These are phyloP conservation scores for rapeseed (Brassica napus) DNA, from an alignment of 345 rosid species.

Conservation along the genomic window Da-Ae NC_063449.1:32303001-32303500, in stretches of 20 bases:
- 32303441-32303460: too few relatives aligned
- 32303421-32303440: too few relatives aligned
- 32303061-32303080: slow-evolving; percentile 76
- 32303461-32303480: too few relatives aligned
- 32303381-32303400: slow-evolving; percentile 79
- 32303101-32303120: slow-evolving; percentile 72
- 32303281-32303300: slow-evolving; percentile 52
- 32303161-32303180: slow-evolving; percentile 35
- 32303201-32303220: too few relatives aligned
- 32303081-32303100: slow-evolving; percentile 84
- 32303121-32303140: slow-evolving; percentile 74
- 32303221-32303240: neutral
- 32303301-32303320: slow-evolving; percentile 63
- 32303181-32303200: too few relatives aligned
- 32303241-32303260: neutral
- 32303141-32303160: slow-evolving; percentile 66
- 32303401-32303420: slow-evolving; percentile 22
- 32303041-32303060: neutral
- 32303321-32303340: slow-evolving; percentile 70
- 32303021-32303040: neutral
- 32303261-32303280: too few relatives aligned
- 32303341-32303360: slow-evolving; percentile 65
- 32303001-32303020: slow-evolving; percentile 8
- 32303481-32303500: too few relatives aligned
- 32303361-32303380: slow-evolving; percentile 76